Evolutionary conservation across 1,284 basidiomycete genomes (phyloP).

Genomic region (Sanghuangporus weigelae): DNA sequence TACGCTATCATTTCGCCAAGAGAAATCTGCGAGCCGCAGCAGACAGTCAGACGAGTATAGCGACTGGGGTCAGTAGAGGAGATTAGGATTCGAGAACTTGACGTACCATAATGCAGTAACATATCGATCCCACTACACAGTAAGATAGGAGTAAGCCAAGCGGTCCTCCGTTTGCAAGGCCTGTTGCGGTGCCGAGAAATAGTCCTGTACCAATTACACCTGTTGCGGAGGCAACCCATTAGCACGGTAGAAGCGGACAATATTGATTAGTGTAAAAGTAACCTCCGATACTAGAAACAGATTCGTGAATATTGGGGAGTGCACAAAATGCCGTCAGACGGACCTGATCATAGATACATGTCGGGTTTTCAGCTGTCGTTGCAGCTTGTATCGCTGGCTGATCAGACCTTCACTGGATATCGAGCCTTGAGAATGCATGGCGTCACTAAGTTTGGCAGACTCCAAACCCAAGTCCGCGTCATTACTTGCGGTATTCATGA

Average conservation of each 20-base stretch:
- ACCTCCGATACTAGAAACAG: slow-evolving; percentile 18
- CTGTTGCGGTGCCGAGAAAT: slow-evolving; percentile 58
- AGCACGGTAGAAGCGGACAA: not conserved
- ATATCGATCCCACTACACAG: slow-evolving; percentile 53
- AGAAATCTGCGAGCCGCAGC: slow-evolving; percentile 31
- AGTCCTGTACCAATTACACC: slow-evolving; percentile 75
- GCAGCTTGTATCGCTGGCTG: slow-evolving; percentile 30
- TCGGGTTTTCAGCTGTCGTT: slow-evolving; percentile 58
- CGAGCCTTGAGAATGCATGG: not conserved
- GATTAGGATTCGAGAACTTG: not conserved
- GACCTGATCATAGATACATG: slow-evolving; percentile 70
- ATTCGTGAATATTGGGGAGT: not conserved
- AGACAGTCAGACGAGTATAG: not conserved
- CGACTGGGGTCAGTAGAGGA: not conserved
- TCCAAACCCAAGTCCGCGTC: not conserved
- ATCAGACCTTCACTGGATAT: slow-evolving; percentile 2
- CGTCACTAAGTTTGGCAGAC: not conserved
- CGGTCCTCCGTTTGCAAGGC: slow-evolving; percentile 51
- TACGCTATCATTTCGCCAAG: slow-evolving; percentile 62
- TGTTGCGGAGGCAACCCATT: slow-evolving; percentile 25
- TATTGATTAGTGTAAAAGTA: not conserved
- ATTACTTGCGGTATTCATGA: not conserved
- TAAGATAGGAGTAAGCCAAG: slow-evolving; percentile 64
- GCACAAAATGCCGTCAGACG: slow-evolving; percentile 9
- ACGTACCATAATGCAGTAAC: slow-evolving; percentile 52